These are phyloP conservation scores for Vigna unguiculata DNA, from an alignment of 306 rosid genomes.

Conservation along the genomic window DNA sequence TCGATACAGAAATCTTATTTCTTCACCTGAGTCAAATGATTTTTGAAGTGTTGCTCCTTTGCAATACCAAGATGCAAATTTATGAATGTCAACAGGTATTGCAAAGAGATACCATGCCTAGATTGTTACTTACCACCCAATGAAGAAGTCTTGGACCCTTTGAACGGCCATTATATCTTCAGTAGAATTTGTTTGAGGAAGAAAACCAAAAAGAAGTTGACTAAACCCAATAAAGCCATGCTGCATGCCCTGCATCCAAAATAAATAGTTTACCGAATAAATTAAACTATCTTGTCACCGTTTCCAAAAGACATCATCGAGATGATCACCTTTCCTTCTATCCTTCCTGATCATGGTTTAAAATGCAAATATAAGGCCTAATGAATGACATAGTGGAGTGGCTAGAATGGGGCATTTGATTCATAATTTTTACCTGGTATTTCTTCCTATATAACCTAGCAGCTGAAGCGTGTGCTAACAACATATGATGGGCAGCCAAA, in stretches of 20 bases:
- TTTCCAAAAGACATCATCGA: too few relatives aligned
- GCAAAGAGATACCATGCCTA: not conserved
- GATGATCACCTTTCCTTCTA: too few relatives aligned
- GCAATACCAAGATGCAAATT: not conserved
- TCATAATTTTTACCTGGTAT: constrained; percentile 52
- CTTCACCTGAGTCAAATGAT: too few relatives aligned
- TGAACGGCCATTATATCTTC: constrained; percentile 59
- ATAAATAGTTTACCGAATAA: not conserved
- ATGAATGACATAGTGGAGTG: not conserved
- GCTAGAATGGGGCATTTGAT: not conserved
- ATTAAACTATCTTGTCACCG: not conserved
- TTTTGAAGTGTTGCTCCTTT: not conserved
- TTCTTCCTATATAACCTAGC: constrained; percentile 55
- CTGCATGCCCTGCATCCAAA: constrained; percentile 59
- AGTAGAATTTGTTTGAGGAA: constrained; percentile 55
- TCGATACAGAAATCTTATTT: too few relatives aligned
- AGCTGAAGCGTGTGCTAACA: constrained; percentile 76
- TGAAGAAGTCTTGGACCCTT: constrained; percentile 55
- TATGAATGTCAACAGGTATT: not conserved
- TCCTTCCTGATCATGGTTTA: too few relatives aligned
- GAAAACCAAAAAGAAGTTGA: constrained; percentile 37
- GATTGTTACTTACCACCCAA: constrained; percentile 62
- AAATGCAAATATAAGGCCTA: not conserved
- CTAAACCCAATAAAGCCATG: constrained; percentile 67
- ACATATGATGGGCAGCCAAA: constrained; percentile 61